Evolutionary conservation across 2,329 filamentous ascomycete species (phyloP), one percentile per base, ranked within the genome.

Genomic region (Trichoderma hamatum): DNA sequence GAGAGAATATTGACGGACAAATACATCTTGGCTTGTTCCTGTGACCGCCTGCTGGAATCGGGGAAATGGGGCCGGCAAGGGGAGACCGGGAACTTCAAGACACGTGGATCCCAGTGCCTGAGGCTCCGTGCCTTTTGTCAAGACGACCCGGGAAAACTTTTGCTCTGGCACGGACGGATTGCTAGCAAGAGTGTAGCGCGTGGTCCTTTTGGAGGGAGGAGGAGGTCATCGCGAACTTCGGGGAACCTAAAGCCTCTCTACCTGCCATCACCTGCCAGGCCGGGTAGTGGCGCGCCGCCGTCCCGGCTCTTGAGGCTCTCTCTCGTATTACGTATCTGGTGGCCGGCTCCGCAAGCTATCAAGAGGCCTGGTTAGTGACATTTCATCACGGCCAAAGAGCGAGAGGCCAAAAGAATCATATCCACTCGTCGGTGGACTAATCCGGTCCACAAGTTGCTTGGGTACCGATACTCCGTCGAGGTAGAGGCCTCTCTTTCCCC

Each of bases 391-490:
- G 21, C 46, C 46, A 49, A 11, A 13, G 46, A 49, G 46, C 19
- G n/a, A 49, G 21, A 5, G 46, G 43, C 43, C 19, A 49, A 49
- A 14, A 49, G n/a, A 14, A 14, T 11, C 6, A 11, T 59, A 58
- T 58, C 63, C 63, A 66, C 63, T 36, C 21, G 52, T 66, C 63
- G 54, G 63, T 66, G 34, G 54, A 59, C 63, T n/a, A 58, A 66
- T 66, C n/a, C 39, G 54, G 63, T 21, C 28, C 46, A 43, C 60
- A 51, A 16, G 26, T 11, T 5, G 21, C 59, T 19, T 49, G 28
- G 39, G 58, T 32, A 21, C 19, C 21, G 46, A 46, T 63, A 32
- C 34, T 32, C 24, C 36, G 56, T 61, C 13, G 58, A 24, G 39
- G 16, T 10, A 43, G 39, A 43, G 39, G 39, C 39, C 39, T 43